Base-by-base conservation (phyloP, 2,329 filamentous ascomycete genomes). In the Fusarium illudens region DNA sequence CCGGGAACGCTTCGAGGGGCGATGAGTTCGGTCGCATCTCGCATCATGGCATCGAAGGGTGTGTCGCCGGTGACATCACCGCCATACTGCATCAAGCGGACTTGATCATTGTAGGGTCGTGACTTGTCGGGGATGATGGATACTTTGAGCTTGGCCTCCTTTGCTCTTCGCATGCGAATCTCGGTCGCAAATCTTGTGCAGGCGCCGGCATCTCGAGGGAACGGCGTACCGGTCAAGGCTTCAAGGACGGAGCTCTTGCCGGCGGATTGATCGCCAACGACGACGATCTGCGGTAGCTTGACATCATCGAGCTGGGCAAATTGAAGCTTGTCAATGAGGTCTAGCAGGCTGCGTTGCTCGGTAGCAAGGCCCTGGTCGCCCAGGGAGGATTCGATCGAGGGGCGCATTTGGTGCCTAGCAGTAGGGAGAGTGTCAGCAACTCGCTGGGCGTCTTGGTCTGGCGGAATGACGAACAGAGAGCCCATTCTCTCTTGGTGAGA, bases 211-310 rank as follows among this genome's bases (percentile, higher is more conserved):
- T 87, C 86, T 58, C 84, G 80, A 0, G 87, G 88, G 46, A 90
- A 90, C 0, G 84, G 83, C 10, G 88, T 87, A 22, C 86, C 86
- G 0, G 87, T 89, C 34, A 90, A 80, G n/a, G 87, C 87, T 70
- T 89, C 87, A 3, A 90, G 82, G 1, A 89, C 86, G 5, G 87
- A 89, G 68, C 85, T 88, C 75, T 90, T 90, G 19, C 88, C 88
- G 6, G 86, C 84, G 2, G 86, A 89, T 75, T 90, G 87, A 73
- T 90, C 87, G 29, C 88, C 87, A 32, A 88, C 88, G 22, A 90
- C 87, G 48, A 90, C 87, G 33, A 90, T 86, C 71, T 90, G 87
- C 1, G 86, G 87, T 0, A 89, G 79, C 48, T 83, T 82, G 69
- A 85, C 79, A 73, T 84, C 83, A 71, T 86, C 79, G 74, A 86